Evolutionary conservation across 2,329 filamentous ascomycete species (phyloP), one percentile per base, ranked within the genome.

Genomic region (Macrophomina phaseolina): DNA sequence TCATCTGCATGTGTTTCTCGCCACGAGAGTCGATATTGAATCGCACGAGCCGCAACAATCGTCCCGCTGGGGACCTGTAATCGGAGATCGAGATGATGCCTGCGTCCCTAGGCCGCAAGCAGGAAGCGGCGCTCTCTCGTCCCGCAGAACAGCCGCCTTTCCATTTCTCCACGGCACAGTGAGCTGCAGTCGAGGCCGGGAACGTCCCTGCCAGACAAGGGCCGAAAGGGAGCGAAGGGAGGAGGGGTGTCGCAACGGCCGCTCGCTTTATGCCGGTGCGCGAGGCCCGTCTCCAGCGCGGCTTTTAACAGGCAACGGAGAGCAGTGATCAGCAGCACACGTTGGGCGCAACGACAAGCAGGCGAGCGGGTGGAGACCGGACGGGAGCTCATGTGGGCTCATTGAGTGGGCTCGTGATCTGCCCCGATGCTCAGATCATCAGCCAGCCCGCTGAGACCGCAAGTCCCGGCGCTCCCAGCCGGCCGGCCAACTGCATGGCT

Each of bases 341-440:
- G 16, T 28, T 6, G 6, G n/a, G 6, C 4, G 46, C n/a, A 23
- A 12, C 46, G n/a, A 49, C n/a, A 28, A 2, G 28, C 46, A 23
- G 23, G 8, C 18, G 36, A 12, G 16, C n/a, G 45, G 42, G 55
- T 46, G 55, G 38, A 60, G 40, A 46, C 40, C 5, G 36, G 23
- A 36, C n/a, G 23, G n/a, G 42, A 60, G 55, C 42, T 45, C 42
- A 45, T 45, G 46, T 16, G 46, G 46, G 46, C 46, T 45, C 11
- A 38, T 12, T 38, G n/a, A 8, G 40, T 32, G 56, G 56, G 42
- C 58, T 62, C 58, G 58, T 62, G 58, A 62, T 62, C 58, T 62
- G 58, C 58, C 58, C 58, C 45, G 30, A 62, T 46, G 55, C 40
- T 38, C 58, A 40, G 58, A 62, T 48, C 42, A 62, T 32, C 49